Evolutionary conservation across 345 rosid genomes (phyloP), one percentile per base, ranked within the genome.

Genomic region (Camelina sativa): DNA sequence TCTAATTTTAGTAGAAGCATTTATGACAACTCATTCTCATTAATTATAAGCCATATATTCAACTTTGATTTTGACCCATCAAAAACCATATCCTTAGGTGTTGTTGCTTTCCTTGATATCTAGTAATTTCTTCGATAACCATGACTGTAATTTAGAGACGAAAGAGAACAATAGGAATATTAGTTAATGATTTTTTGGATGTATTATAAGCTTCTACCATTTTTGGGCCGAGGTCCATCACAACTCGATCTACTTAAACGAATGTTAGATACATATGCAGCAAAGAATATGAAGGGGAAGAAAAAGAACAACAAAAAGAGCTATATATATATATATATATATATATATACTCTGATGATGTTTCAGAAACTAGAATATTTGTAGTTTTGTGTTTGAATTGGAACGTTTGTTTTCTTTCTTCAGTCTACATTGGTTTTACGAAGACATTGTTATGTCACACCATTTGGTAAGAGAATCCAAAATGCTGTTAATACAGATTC

Each of bases 1-100:
- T 62, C 69, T 62, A 72, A 71, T 22, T 35, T 35, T 61, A 20
- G 28, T 16, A 1, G 4, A 62, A 37, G 22, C 61, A 72, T 62
- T 72, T 72, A 62, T 72, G 61, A 52, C 69, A 30, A 28, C 62
- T 20, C 57, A 2, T 59, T 60, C 59, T n/a, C 38, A 60, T 59
- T 66, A 23, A 40, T 41, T 41, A 11, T 17, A 16, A 60, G 43
- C 69, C 76, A 72, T 62, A 60, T 15, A 62, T 7, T 57, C 76
- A 72, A 62, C 44, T 72, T 62, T 28, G 62, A 25, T 62, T 72
- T 52, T 62, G 46, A 62, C 69, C 44, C 23, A 72, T 53, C 54
- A 41, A 52, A 5, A 5, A 40, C 15, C 41, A 28, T 62, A 62
- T 52, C 46, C 22, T 52, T 62, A 3, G 34, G 44, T 72, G 54